Evolutionary conservation across 169 alveolate species (phyloP), one percentile per base, ranked within the genome.

Genomic region (Pseudocohnilembus persalinus): DNA sequence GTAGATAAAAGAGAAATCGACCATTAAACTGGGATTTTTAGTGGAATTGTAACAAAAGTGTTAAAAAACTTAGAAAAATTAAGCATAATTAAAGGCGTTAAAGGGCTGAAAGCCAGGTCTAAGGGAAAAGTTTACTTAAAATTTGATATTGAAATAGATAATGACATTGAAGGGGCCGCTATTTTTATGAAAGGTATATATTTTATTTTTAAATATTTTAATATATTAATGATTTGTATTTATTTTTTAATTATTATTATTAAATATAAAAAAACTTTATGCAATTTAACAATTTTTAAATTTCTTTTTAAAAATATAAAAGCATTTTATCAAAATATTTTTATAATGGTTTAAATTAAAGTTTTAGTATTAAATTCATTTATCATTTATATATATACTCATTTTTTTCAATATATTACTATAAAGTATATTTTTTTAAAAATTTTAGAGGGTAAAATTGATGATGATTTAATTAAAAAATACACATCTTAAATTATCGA

Each of bases 1-100:
- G 63, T 77, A 0, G 82, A 77, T 1, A 77, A 33, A 77, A 77
- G 33, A 33, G 82, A 77, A 33, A 77, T 77, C 0, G 82, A 68
- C 4, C 30, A 77, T 77, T 28, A 77, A n/a, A 77, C 82, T 0
- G 72, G 72, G 20, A 33, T 33, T 32, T 63, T 68, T 27, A 32
- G 73, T 27, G 31, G 73, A 33, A 77, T 68, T 1, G 34, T 77
- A n/a, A 77, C 82, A 28, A 77, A 77, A 33, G 63, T 77, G 33
- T 77, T 77, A 24, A 77, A 77, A 33, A 26, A 33, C 28, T 34
- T 77, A 31, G 63, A 77, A 31, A 77, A 77, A 77, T 31, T 33
- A 29, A 32, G 63, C 33, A 31, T 63, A 68, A 77, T 77, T 32
- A 77, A 77, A 27, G 34, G 74, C 28, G 73, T 77, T 77, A 77